Evolutionary conservation across 768 basidiomycete genomes (phyloP), one percentile per base, ranked within the genome.

Genomic region (Naganishia friedmannii): DNA sequence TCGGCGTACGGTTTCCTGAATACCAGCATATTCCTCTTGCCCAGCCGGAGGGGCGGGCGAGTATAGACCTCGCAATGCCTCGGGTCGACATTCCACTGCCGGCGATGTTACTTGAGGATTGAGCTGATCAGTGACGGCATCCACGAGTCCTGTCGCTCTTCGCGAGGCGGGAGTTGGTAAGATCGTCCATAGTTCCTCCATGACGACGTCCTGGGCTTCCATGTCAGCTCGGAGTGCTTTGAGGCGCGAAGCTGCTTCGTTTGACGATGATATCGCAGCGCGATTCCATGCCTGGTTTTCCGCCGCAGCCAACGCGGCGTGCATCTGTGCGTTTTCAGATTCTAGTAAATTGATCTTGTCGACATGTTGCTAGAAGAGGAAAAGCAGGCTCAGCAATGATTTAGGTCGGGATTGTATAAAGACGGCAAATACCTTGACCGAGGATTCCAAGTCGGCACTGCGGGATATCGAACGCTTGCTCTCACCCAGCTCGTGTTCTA

Each of bases 161-260:
- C 94, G 89, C 15, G 88, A 86, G 80, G 93, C 91, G 12, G 90
- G 88, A 1, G 92, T 90, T 13, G 93, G 93, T 0, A 97, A 86
- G 48, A 89, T 84, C 5, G 85, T 81, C 92, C 93, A 98, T 28
- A 95, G 75, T 12, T 90, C 87, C 63, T 85, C 85, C 34, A 95
- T 85, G 26, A 88, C 79, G 6, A 87, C 83, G 45, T 87, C 83
- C 71, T 91, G 83, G 8, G 85, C 84, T 29, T 84, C 83, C 21
- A 86, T 83, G 55, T 88, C 88, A 4, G 83, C 79, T 5, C 79
- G 79, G 54, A 81, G 72, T 6, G 71, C 72, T 29, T 78, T 74
- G 23, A 78, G 39, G 5, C 39, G 37, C 21, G 39, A 37, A 5
- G 39, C 39, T 23, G 70, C 13, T 70, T 58, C 46, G 23, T 51